Conservation (phyloP, 2,329 filamentous ascomycete species). For the Dothidotthia symphoricarpi region DNA sequence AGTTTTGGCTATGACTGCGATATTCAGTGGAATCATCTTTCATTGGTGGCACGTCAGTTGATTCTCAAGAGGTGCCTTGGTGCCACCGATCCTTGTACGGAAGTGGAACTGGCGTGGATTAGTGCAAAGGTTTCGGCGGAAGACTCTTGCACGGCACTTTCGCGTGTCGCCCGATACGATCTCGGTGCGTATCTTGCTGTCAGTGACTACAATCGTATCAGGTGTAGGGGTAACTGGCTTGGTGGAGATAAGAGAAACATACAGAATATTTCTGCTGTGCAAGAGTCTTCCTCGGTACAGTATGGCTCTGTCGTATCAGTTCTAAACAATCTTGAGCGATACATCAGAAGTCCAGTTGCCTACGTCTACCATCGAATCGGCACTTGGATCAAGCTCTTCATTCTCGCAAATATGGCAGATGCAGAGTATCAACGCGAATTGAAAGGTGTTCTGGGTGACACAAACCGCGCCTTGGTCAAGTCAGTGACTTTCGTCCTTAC, state of each 20-base stretch:
- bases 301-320: conserved; percentile 28
- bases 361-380: conserved; percentile 47
- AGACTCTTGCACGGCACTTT: conserved; percentile 38
- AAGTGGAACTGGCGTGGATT: conserved; percentile 47
- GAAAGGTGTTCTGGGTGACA: conserved; percentile 44
- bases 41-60: conserved; percentile 47
- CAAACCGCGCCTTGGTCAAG: conserved; percentile 38
- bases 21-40: conserved; percentile 53
- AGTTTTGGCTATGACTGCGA: conserved; percentile 53
- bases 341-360: conserved; percentile 38
- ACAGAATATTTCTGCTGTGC: too few species aligned
- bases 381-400: conserved; percentile 49
- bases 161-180: conserved; percentile 50
- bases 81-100: conserved; percentile 42
- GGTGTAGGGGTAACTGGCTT: too few species aligned
- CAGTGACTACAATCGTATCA: conserved; percentile 35
- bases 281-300: too few species aligned
- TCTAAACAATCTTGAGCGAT: conserved; percentile 22
- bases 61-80: conserved; percentile 50
- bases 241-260: too few species aligned
- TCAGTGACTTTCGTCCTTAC: conserved; percentile 46
- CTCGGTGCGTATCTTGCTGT: conserved; percentile 45
- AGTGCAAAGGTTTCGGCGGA: conserved; percentile 45
- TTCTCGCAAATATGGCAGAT: conserved; percentile 53
- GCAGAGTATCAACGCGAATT: conserved; percentile 54